These are phyloP conservation scores for Croton laevigatus DNA, from an alignment of 441 rosid species.

Conservation along the genomic window DNA sequence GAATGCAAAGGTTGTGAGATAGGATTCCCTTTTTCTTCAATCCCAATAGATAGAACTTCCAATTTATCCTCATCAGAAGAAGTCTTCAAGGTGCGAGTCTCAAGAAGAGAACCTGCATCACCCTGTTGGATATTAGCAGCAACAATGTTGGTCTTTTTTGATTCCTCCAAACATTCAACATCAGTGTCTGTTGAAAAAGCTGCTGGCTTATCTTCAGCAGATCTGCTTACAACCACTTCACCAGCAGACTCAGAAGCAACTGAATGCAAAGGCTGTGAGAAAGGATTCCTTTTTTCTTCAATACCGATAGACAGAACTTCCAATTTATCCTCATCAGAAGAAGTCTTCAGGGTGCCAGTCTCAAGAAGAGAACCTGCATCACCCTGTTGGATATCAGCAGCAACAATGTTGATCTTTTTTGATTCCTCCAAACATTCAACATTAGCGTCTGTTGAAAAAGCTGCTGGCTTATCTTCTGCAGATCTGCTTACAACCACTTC, in stretches of 20 bases:
- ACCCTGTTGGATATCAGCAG: constrained; percentile 17
- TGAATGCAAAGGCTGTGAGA: no score
- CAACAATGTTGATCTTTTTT: constrained; percentile 4
- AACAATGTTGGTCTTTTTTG: constrained; percentile 4
- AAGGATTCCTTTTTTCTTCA: no score
- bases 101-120: constrained; percentile 6
- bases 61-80: constrained; percentile 17
- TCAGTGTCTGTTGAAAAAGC: neutral
- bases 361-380: constrained; percentile 5
- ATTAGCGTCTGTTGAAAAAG: neutral
- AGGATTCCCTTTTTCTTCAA: constrained; percentile 14
- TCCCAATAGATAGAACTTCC: constrained; percentile 5
- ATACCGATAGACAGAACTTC: no score
- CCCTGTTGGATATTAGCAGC: constrained; percentile 16
- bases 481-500: no score
- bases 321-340: constrained; percentile 1
- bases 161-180: constrained; percentile 14
- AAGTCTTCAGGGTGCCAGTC: constrained; percentile 7
- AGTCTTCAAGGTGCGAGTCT: constrained; percentile 8
- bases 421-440: constrained; percentile 14
- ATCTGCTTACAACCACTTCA: no score
- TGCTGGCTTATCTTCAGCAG: constrained; percentile 12
- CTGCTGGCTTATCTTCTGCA: constrained; percentile 12
- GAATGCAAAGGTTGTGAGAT: constrained; percentile 18
- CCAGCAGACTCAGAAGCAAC: no score